Base-by-base conservation (phyloP, 1,284 basidiomycete genomes). In the Ceratobasidium sp. region DNA sequence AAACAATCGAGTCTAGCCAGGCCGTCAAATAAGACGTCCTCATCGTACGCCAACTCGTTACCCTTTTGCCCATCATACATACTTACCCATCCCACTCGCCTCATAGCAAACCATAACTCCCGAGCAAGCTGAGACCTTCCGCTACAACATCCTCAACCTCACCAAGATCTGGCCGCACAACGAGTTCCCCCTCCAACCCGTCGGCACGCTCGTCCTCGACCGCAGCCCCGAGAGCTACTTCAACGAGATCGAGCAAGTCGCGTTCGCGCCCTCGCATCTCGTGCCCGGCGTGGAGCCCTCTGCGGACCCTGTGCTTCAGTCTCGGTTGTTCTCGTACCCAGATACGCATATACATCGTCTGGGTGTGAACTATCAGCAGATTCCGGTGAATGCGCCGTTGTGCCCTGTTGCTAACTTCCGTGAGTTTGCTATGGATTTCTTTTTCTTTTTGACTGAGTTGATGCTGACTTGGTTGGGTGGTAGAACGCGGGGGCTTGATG, bases 301-400 rank as follows among this genome's bases (percentile, higher is more conserved):
- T 18, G 88, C 90, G 44, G 96, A 98, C 82, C 96, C 96, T 18
- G 92, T 98, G 75, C 86, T 98, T 76, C 96, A 98, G 82, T 91
- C 91, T 32, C 93, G 96, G 75, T 87, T 98, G 49, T 98, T 97
- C 89, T 94, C 94, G 11, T 98, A 98, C 86, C 93, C 95, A 3
- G 96, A 98, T 81, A 94, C 96, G 7, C 95, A 97, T 82, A 89
- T 94, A 75, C 91, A 96, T 85, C 82, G 82, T 79, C 88, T 95
- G 55, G 94, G 94, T 46, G 78, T 82, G 74, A 98, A 98, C 86
- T 96, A 97, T 85, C 82, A 90, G 78, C 94, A 97, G 80, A 84
- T 98, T 14, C 95, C 95, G 4, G 91, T 96, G 80, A 98, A 98
- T 80, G 86, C 87, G n/a, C 90, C 93, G 1, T 79, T 91, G 71